Percentiles rank a stretch among this genome's conserved stretches.
Evolutionary conservation across 331 rosid genomes (phyloP).

Genomic region (Rosa hybrid): DNA sequence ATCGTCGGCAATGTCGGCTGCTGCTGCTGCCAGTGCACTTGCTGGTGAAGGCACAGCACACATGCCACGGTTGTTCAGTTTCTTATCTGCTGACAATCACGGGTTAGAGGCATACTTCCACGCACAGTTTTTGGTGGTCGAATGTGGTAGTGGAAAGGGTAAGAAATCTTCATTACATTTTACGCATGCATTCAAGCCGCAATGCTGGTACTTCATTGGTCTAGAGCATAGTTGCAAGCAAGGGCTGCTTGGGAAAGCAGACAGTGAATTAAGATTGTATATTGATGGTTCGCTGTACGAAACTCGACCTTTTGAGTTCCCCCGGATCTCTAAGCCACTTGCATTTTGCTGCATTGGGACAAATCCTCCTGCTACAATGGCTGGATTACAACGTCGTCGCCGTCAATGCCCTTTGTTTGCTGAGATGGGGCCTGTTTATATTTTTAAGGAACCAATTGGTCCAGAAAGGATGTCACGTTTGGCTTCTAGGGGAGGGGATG

Average conservation of each 20-base stretch:
- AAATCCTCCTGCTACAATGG: slow-evolving; percentile 99
- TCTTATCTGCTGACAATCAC: slow-evolving; percentile 94
- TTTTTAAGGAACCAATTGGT: slow-evolving; percentile 95
- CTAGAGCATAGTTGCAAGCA: slow-evolving; percentile 85
- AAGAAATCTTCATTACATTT: slow-evolving; percentile 94
- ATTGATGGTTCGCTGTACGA: slow-evolving; percentile 89
- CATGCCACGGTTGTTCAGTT: slow-evolving; percentile 97
- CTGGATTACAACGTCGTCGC: slow-evolving; percentile 98
- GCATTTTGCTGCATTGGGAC: slow-evolving; percentile 99
- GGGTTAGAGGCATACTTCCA: slow-evolving; percentile 99
- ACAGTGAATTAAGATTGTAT: slow-evolving; percentile 82
- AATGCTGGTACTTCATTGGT: slow-evolving; percentile 99
- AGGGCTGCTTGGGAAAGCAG: slow-evolving; percentile 83
- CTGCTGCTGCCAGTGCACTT: slow-evolving; percentile 99
- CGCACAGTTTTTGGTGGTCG: slow-evolving; percentile 97
- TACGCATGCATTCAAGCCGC: slow-evolving; percentile 96
- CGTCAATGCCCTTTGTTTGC: slow-evolving; percentile 99
- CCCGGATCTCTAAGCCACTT: slow-evolving; percentile 91
- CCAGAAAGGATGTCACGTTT: slow-evolving; percentile 82
- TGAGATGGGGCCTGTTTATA: slow-evolving; percentile 97
- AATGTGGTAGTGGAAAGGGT: slow-evolving; percentile 87
- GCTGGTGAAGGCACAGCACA: slow-evolving; percentile 98
- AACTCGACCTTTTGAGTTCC: slow-evolving; percentile 91
- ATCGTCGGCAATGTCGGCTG: slow-evolving; percentile 99
- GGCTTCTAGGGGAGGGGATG: slow-evolving; percentile 95